Evolutionary conservation across 768 basidiomycete species (phyloP).

Genomic region (Lactifluus piperatus): DNA sequence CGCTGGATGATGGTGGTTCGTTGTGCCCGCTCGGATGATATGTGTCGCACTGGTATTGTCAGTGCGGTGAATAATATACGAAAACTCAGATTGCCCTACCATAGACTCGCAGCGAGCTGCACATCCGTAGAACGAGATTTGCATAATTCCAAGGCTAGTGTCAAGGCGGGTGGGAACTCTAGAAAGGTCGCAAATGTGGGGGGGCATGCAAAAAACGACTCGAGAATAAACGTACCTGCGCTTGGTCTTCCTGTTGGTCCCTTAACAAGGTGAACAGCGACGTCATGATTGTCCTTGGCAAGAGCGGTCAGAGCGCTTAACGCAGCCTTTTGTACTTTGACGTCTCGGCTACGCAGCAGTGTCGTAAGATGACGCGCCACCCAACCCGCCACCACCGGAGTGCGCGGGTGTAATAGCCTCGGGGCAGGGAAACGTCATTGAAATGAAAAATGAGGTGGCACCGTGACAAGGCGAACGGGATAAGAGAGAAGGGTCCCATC

Average conservation of each 20-base stretch:
- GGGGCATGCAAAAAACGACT: background rate
- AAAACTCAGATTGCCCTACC: constrained; percentile 33
- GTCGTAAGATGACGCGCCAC: constrained; percentile 42
- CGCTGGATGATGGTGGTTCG: too few species aligned
- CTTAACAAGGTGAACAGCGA: constrained; percentile 44
- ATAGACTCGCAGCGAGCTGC: constrained; percentile 63
- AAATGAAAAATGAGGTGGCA: too few species aligned
- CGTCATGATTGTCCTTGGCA: constrained; percentile 48
- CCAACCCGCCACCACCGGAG: constrained; percentile 43
- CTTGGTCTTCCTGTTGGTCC: constrained; percentile 5
- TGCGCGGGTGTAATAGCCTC: constrained; percentile 32
- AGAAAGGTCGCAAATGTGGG: background rate
- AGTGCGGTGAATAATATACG: background rate
- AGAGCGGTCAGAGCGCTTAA: constrained; percentile 57
- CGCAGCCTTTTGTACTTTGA: constrained; percentile 60
- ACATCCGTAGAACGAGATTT: constrained; percentile 53
- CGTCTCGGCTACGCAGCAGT: constrained; percentile 43
- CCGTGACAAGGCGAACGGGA: too few species aligned
- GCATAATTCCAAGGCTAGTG: constrained; percentile 39
- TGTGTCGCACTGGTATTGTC: constrained; percentile 38
- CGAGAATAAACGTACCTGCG: background rate
- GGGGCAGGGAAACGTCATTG: too few species aligned
- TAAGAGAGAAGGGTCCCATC: too few species aligned
- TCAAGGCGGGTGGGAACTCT: constrained; percentile 31
- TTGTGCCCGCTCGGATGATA: constrained; percentile 46